These are phyloP conservation scores for Skeletonema marinoi DNA, from an alignment of 108 stramenopile species.

Conservation along the genomic window DNA sequence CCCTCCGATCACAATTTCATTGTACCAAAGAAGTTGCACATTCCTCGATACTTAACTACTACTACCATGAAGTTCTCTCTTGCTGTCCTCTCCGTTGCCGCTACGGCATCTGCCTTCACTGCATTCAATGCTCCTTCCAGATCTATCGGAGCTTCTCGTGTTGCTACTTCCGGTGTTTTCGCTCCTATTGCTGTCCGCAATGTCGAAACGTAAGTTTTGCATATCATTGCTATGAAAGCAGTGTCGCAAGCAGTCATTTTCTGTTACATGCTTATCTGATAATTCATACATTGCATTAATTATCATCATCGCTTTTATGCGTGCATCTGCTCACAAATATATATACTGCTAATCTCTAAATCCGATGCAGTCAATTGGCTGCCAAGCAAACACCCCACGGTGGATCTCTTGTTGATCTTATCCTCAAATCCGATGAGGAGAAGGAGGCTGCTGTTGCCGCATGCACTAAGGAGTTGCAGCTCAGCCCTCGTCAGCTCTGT, in stretches of 20 bases:
- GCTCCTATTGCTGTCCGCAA: conserved; percentile 29
- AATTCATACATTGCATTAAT: background rate
- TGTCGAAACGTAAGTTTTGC: conserved; percentile 38
- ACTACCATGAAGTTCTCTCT: conserved; percentile 52
- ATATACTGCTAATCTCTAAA: background rate
- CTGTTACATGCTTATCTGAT: background rate
- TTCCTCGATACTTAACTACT: background rate
- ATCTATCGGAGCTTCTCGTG: conserved; percentile 18
- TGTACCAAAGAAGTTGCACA: background rate
- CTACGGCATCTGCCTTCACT: conserved; percentile 59
- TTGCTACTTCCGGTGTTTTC: conserved; percentile 16
- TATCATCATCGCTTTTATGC: background rate
- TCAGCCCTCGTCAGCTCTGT: conserved; percentile 95
- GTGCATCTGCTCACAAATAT: background rate
- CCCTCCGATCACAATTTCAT: background rate
- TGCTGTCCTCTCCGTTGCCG: conserved; percentile 50
- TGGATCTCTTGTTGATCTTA: conserved; percentile 92
- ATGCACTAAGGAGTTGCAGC: conserved; percentile 82
- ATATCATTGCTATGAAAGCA: background rate
- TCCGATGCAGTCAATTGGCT: conserved; percentile 55
- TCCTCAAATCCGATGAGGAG: conserved; percentile 85
- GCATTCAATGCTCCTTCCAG: conserved; percentile 13
- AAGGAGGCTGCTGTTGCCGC: conserved; percentile 92
- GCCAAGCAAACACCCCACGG: conserved; percentile 94
- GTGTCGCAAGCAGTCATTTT: background rate